Evolutionary conservation across 148 eudicot species (phyloP).

Genomic region (Rhododendron ovatum): DNA sequence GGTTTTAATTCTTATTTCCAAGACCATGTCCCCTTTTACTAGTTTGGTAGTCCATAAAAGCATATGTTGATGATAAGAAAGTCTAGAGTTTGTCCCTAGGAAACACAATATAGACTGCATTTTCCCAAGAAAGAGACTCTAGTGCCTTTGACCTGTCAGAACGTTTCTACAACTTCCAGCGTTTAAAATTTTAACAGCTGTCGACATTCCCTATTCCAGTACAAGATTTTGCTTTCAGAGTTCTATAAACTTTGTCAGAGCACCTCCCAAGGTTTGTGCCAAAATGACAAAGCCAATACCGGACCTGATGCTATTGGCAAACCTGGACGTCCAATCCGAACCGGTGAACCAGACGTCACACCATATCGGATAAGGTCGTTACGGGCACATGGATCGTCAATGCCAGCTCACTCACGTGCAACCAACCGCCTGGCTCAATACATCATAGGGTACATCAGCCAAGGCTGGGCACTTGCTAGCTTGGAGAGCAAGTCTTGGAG

Average conservation of each 20-base stretch:
- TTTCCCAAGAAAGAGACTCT: neutral
- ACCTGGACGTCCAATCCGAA: no score
- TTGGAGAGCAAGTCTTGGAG: no score
- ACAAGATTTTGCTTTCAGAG: neutral
- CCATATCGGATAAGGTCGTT: no score
- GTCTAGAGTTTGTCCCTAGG: neutral
- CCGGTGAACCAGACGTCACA: no score
- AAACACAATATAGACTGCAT: neutral
- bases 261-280: neutral
- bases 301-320: no score
- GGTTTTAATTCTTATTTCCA: neutral
- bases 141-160: neutral
- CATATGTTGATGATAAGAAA: neutral
- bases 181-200: neutral
- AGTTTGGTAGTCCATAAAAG: neutral
- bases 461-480: no score
- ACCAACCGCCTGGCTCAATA: no score
- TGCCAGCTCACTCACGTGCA: no score
- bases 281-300: neutral
- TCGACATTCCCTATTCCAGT: neutral
- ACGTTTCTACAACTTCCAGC: neutral
- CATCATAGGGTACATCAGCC: no score
- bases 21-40: neutral
- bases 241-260: neutral
- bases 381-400: no score